Evolutionary conservation across 192 early-diverging fungal species (phyloP), one percentile per base, ranked within the genome.

Genomic region (Diversispora epigaea): DNA sequence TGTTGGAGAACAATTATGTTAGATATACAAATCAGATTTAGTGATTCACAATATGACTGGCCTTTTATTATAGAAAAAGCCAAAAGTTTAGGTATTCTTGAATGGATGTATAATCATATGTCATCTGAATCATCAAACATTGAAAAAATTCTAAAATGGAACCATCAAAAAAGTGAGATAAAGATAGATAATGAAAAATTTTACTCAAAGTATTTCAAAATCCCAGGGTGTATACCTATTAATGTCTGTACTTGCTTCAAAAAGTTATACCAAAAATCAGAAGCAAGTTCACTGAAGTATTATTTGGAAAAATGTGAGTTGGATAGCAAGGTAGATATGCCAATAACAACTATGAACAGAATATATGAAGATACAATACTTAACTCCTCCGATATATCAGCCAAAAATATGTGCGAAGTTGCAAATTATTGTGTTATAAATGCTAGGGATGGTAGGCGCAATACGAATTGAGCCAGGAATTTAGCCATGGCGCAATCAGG

Each of bases 31-130:
- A 6, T 56, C 21, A 17, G 17, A 4, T 56, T 56, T 56, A 64
- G 39, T 25, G 32, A 64, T 64, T 64, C 62, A 4, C 22, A 40
- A 6, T 64, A 64, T 39, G 62, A 64, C 39, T 64, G 62, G 62
- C 62, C 2, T 64, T 64, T 64, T 10, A 64, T 32, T 32, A 32
- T 32, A 32, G 25, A 32, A 32, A 32, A 32, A 32, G 25, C 25
- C 25, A 32, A 32, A 32, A 32, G 25, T 32, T 32, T 32, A 32
- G 2, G 25, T 2, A 32, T 32, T 32, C 25, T 32, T 32, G 2
- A 32, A 32, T 32, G 25, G 25, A 32, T 32, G 25, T 32, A 1
- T 32, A 32, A 32, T 32, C 25, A 32, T 32, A 32, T 32, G 25
- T 32, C 25, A 32, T 2, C 25, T 32, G 2, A 32, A 32, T 2